Evolutionary conservation across 208 protist genomes (phyloP), one percentile per base, ranked within the genome.

Genomic region (Angomonas deanei): DNA sequence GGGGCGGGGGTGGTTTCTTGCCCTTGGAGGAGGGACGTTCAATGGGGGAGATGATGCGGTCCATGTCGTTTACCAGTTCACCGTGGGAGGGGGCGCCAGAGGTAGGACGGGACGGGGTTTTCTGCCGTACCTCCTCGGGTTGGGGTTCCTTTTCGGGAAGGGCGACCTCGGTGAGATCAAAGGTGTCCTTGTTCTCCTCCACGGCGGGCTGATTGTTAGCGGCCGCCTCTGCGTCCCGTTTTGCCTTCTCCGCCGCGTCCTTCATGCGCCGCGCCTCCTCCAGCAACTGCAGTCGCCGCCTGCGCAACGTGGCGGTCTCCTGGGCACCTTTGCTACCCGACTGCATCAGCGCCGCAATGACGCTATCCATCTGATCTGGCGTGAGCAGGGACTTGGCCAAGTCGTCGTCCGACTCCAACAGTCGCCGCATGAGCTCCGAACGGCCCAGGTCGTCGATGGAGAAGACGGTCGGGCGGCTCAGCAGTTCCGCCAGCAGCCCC

Each of bases 401-500:
- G 30, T 54, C 59, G 1, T 58, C 67, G 27, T 58, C 68, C 38
- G 50, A 54, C 23, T 64, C 72, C 32, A 89, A 66, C 3, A 89
- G 77, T 26, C 56, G 57, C 39, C 55, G 38, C 78, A 83, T 80
- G 17, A 85, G 73, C 62, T 74, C 75, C 15, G 75, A 82, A 60
- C 74, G 23, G 21, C 85, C 75, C 27, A 87, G 78, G 17, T 76
- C 73, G 24, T 85, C 78, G 0, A 90, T 64, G 26, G 76, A 74
- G 64, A 82, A 88, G 26, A 60, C 62, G 3, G 74, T 34, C 8
- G 70, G 54, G 48, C 70, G 70, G 1, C 31, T 52, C 28, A 83
- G 72, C 11, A 89, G 55, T 57, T 82, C 76, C 15, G 72, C 81
- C 13, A 94, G 71, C 27, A 94, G 57, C 55, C 70, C 66, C 27